A percentile compares a stretch with the other conserved stretches of the same genome.
These are phyloP conservation scores for Bruguiera hainesii DNA, from an alignment of 441 rosid genomes.

Conservation along the genomic window DNA sequence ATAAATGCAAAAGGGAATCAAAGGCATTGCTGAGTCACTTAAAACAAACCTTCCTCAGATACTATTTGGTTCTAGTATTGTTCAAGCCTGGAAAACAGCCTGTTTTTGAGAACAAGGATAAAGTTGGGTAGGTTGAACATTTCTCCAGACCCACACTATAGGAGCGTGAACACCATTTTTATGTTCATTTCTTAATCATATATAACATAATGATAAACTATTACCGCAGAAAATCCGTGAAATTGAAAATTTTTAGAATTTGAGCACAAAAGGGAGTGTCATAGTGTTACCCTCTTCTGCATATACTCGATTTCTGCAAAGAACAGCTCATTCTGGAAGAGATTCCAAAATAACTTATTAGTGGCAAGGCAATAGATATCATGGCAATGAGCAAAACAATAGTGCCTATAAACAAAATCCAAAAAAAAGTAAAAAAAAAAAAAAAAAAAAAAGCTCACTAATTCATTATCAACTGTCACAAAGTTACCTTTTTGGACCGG, in stretches of 20 bases:
- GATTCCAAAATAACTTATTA: slow-evolving; percentile 14
- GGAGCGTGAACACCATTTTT: too few relatives aligned
- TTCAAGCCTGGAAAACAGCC: too few relatives aligned
- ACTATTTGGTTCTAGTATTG: too few relatives aligned
- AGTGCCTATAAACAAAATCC: background rate
- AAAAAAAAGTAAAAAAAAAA: background rate
- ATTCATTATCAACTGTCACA: background rate
- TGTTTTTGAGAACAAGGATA: background rate
- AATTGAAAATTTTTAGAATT: background rate
- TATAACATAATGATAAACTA: too few relatives aligned
- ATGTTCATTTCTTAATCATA: too few relatives aligned
- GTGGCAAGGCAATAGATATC: background rate
- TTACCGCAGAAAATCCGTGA: background rate
- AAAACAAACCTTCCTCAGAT: too few relatives aligned
- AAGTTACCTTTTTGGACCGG: slow-evolving; percentile 82
- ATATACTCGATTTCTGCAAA: slow-evolving; percentile 69
- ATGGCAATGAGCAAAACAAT: background rate
- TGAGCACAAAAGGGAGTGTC: background rate
- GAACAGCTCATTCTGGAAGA: slow-evolving; percentile 58
- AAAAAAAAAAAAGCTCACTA: background rate
- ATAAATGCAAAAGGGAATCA: too few relatives aligned
- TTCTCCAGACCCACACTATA: too few relatives aligned
- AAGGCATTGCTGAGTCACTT: too few relatives aligned
- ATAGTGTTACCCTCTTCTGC: slow-evolving; percentile 48
- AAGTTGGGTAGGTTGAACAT: background rate